A percentile compares a stretch with the other conserved stretches of the same genome.
Evolutionary conservation across 106 monocot genomes (phyloP).

Genomic region (Gastrodia elata): DNA sequence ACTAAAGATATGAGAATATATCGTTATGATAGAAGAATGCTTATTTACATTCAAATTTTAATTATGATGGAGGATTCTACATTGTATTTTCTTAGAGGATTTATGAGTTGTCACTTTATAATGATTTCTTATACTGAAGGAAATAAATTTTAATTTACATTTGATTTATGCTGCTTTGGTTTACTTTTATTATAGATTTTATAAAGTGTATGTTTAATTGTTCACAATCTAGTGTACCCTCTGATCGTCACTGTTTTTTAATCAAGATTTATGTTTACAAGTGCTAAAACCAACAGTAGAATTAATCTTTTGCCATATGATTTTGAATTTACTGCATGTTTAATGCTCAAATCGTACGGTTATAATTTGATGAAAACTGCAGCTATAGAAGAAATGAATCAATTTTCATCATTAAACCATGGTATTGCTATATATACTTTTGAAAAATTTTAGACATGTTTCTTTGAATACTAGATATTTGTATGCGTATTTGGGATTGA

Average conservation of each 20-base stretch:
- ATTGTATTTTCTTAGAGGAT: no score
- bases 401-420: neutral
- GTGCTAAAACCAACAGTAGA: neutral
- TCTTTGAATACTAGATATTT: neutral
- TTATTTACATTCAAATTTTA: no score
- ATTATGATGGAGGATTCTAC: no score
- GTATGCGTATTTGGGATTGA: neutral
- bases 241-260: neutral
- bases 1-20: neutral
- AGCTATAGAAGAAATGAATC: neutral
- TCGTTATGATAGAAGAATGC: neutral
- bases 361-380: no score
- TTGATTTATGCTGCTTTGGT: neutral
- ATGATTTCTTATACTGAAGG: neutral
- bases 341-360: neutral
- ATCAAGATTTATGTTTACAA: neutral
- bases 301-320: neutral
- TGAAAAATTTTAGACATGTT: neutral
- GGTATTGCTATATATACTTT: neutral
- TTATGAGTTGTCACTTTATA: neutral
- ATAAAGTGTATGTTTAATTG: neutral
- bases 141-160: neutral
- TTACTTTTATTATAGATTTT: neutral
- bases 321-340: neutral
- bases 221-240: neutral